Conservation (phyloP, 2,329 filamentous ascomycete genomes). For the Beauveria bassiana region DNA sequence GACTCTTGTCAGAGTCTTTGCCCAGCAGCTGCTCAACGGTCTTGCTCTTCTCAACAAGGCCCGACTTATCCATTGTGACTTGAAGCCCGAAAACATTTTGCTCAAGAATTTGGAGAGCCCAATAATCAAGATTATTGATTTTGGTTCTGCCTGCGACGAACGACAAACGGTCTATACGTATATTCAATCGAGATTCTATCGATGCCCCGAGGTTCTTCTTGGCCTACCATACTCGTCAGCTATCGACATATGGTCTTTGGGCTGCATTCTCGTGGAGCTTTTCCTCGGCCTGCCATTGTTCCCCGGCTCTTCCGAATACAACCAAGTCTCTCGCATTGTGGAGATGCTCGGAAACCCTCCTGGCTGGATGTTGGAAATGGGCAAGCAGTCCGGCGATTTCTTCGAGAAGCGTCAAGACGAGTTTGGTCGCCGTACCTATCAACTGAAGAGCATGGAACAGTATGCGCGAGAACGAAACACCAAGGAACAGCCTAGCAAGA, state of each 20-base stretch:
- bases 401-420: slow-evolving; percentile 91
- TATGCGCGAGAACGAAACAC: slow-evolving; percentile 92
- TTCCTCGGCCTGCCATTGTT: slow-evolving; percentile 93
- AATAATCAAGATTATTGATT: slow-evolving; percentile 99
- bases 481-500: slow-evolving; percentile 98
- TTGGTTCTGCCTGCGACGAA: slow-evolving; percentile 96
- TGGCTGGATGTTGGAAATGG: slow-evolving; percentile 99
- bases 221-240: slow-evolving; percentile 95
- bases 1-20: slow-evolving; percentile 92
- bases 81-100: slow-evolving; percentile 97
- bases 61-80: slow-evolving; percentile 91
- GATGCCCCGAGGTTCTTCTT: slow-evolving; percentile 91
- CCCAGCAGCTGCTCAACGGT: slow-evolving; percentile 90
- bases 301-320: slow-evolving; percentile 96
- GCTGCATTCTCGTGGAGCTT: slow-evolving; percentile 95
- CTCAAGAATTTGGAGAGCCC: slow-evolving; percentile 97
- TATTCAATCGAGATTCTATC: slow-evolving; percentile 96
- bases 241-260: slow-evolving; percentile 99
- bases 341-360: slow-evolving; percentile 97
- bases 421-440: slow-evolving; percentile 82
- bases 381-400: slow-evolving; percentile 94
- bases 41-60: slow-evolving; percentile 91
- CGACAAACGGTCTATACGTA: slow-evolving; percentile 98
- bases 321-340: slow-evolving; percentile 92
- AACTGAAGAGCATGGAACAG: slow-evolving; percentile 95